Base-by-base conservation (phyloP, 164 flowering plant species). In the Vitis labrusca region DNA sequence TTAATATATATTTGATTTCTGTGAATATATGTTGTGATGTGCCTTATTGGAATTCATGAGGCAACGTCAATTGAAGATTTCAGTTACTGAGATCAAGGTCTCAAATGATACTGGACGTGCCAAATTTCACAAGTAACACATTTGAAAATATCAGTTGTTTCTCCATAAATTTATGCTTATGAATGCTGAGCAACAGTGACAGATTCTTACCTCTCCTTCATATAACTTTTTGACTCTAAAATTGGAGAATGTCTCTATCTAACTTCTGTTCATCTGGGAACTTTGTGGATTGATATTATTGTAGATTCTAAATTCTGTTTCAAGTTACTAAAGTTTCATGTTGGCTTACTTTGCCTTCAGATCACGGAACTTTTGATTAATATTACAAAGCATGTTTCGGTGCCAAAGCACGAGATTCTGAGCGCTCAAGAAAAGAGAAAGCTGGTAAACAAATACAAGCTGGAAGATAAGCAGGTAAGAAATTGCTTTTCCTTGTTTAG, bases 301-400 rank as follows among this genome's bases (percentile, higher is more conserved):
- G 47, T 63, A 7, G 17, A 14, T 12, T 50, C 49, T 10, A 13
- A 29, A 60, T 30, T 56, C 9, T 51, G 32, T 58, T 11, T 55
- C 2, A 55, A 9, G 1, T 9, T 67, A 16, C 44, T 13, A 6
- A 50, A 12, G 14, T 50, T 37, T 48, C 30, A 8, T 10, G 2
- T 11, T 23, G 3, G 16, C 15, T 17, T 52, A n/a, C 53, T 61
- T 47, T 47, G 3, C 32, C 56, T 71, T 47, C 71, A 80, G 83
- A 80, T 80, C 49, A 77, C 72, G 17, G 83, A 80, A 12, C 63
- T 80, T 72, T 30, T 77, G 37, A 76, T 66, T 1, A 80, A 80
- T 32, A 75, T 80, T 51, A 75, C 77, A 53, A 77, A 80, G 73
- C 83, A 80, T 32, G 68, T 69, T 30, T 14, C 66, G 61, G 9